Evolutionary conservation across 2,329 filamentous ascomycete genomes (phyloP).

Genomic region (Alternaria novae-zelandiae): DNA sequence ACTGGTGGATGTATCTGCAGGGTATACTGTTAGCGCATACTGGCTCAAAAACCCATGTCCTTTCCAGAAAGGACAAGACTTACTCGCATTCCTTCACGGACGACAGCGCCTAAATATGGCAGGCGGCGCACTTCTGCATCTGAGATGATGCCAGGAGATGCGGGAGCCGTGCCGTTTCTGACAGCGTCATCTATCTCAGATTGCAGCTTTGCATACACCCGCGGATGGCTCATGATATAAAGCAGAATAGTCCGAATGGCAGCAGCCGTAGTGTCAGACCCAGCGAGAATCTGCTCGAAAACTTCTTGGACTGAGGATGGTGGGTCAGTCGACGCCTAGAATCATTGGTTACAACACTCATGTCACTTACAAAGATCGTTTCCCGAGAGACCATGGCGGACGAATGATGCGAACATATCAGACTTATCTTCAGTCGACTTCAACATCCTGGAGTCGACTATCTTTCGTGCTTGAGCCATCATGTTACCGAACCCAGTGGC

Average conservation of each 20-base stretch:
- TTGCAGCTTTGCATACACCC: slow-evolving; percentile 55
- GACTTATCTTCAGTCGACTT: slow-evolving; percentile 50
- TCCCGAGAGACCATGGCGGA: slow-evolving; percentile 52
- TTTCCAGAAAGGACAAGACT: neutral
- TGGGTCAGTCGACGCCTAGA: neutral
- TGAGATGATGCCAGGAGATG: slow-evolving; percentile 53
- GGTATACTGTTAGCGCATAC: neutral
- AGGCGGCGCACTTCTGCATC: slow-evolving; percentile 53
- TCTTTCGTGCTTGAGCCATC: slow-evolving; percentile 41
- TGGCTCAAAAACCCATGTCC: neutral
- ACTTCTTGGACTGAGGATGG: slow-evolving; percentile 48
- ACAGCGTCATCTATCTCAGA: slow-evolving; percentile 55
- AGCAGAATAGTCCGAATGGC: slow-evolving; percentile 61
- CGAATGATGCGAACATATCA: slow-evolving; percentile 63
- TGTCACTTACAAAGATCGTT: slow-evolving; percentile 43
- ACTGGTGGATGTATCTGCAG: slow-evolving; percentile 51
- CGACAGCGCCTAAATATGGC: slow-evolving; percentile 55
- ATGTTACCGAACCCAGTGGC: slow-evolving; percentile 37
- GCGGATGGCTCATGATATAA: slow-evolving; percentile 59
- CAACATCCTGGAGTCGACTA: slow-evolving; percentile 52
- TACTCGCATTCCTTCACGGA: slow-evolving; percentile 55
- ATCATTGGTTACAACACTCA: neutral
- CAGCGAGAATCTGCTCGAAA: slow-evolving; percentile 58
- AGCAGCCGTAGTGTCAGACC: slow-evolving; percentile 65
- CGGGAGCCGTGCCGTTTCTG: slow-evolving; percentile 39